Evolutionary conservation across 2,329 filamentous ascomycete genomes (phyloP).

Genomic region (Cercospora sojina): DNA sequence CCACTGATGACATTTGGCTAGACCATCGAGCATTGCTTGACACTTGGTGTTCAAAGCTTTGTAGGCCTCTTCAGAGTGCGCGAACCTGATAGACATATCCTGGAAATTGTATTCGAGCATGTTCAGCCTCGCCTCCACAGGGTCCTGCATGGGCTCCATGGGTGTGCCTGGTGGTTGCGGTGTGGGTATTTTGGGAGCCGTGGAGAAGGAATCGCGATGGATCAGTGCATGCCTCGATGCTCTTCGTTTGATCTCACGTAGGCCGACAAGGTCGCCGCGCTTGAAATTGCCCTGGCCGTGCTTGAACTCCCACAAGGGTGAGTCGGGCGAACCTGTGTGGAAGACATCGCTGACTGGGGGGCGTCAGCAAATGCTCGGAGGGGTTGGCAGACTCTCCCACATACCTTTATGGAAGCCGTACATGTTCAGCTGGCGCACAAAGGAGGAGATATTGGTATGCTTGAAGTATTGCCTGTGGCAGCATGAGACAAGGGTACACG

Average conservation of each 20-base stretch:
- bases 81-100: constrained; percentile 72
- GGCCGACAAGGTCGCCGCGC: constrained; percentile 82
- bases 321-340: constrained; percentile 89
- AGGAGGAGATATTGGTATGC: constrained; percentile 98
- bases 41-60: constrained; percentile 77
- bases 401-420: constrained; percentile 98
- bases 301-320: constrained; percentile 97
- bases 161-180: constrained; percentile 72
- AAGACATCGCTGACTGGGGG: constrained; percentile 90
- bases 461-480: constrained; percentile 88
- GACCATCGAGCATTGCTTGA: constrained; percentile 76
- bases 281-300: constrained; percentile 98
- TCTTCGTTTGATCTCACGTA: constrained; percentile 92
- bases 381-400: constrained; percentile 14
- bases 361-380: not conserved
- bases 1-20: constrained; percentile 73
- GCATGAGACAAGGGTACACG: constrained; percentile 19
- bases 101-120: constrained; percentile 79
- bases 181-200: constrained; percentile 65
- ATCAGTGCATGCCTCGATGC: constrained; percentile 91
- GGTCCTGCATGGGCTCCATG: constrained; percentile 68
- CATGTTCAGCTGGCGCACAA: constrained; percentile 97
- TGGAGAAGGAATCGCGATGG: constrained; percentile 81
- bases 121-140: constrained; percentile 70
- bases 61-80: constrained; percentile 79